Evolutionary conservation across 2,329 filamentous ascomycete species (phyloP), one percentile per base, ranked within the genome.

Genomic region (Colletotrichum chrysophilum): DNA sequence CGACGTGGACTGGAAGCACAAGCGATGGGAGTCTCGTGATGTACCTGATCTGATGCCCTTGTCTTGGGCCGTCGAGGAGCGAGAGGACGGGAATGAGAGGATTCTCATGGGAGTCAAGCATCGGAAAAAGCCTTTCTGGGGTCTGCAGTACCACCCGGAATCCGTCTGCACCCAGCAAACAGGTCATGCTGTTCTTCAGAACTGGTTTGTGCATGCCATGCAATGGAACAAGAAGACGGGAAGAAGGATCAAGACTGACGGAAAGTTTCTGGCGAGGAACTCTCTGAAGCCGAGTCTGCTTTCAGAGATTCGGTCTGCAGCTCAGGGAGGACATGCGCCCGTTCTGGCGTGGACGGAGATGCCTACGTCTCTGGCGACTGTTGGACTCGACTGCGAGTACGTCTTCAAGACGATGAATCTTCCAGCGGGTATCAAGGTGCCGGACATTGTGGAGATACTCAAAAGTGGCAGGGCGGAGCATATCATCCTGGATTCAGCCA

Each of bases 141-240:
- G 94, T 0, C 88, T 98, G 21, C 96, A 98, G 81, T 98, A 97
- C 80, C 96, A 98, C 81, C 96, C 96, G 0, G 96, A 98, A 83
- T 98, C 95, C 0, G 91, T 95, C 16, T 98, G 95, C 82, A 97
- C 96, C 5, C 94, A 95, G 52, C 85, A 88, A 5, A 89, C 90
- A 75, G 93, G 94, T 2, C 90, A 89, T 24, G 85, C 86, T 16
- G 87, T 98, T 30, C 87, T 98, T 43, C 84, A 84, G 66, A 95
- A 94, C 80, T 98, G 96, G 95, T 97, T 96, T 89, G 81, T 83
- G 6, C 88, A 91, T 80, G 92, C 93, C 1, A 84, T 88, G 70
- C 82, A 84, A 56, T 96, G 94, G 91, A 94, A 93, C 65, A 80
- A 7, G 28, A 34, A 84, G 36, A 73, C 75, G 16, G 78, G 78